Conservation (phyloP, 805 yeast species). For the Kazachstania kunashirensis region DNA sequence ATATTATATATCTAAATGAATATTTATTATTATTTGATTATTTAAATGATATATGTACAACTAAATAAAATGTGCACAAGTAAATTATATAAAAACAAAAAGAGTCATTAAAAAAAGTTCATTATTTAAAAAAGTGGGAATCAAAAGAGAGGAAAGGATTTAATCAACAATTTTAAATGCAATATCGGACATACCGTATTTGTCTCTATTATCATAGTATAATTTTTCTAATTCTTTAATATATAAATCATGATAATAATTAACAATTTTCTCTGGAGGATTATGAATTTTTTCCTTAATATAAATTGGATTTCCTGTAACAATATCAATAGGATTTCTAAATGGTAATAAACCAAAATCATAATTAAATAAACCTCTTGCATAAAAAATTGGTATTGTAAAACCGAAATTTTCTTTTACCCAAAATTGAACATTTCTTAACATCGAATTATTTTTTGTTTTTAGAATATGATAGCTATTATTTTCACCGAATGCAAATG, state of each 20-base stretch:
- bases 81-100: too few relatives aligned
- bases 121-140: too few relatives aligned
- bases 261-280: constrained; percentile 43
- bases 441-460: constrained; percentile 36
- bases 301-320: constrained; percentile 58
- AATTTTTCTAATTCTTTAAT: constrained; percentile 51
- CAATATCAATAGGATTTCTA: constrained; percentile 69
- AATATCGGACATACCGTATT: constrained; percentile 30
- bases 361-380: constrained; percentile 85
- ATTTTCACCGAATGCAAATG: constrained; percentile 85
- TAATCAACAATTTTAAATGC: constrained; percentile 24
- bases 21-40: not conserved
- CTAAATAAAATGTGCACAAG: too few relatives aligned
- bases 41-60: too few relatives aligned
- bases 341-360: constrained; percentile 88
- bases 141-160: not conserved
- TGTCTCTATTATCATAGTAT: constrained; percentile 55
- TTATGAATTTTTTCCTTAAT: constrained; percentile 39
- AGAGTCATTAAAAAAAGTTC: too few relatives aligned
- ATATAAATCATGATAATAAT: constrained; percentile 64
- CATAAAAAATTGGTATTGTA: constrained; percentile 84
- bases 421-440: constrained; percentile 56
- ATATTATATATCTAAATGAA: not conserved
- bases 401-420: constrained; percentile 66
- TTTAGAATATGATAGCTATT: constrained; percentile 45